A percentile compares a stretch with the other conserved stretches of the same genome.
Conservation (phyloP, 2,329 filamentous ascomycete genomes). For the Colletotrichum limetticola region DNA sequence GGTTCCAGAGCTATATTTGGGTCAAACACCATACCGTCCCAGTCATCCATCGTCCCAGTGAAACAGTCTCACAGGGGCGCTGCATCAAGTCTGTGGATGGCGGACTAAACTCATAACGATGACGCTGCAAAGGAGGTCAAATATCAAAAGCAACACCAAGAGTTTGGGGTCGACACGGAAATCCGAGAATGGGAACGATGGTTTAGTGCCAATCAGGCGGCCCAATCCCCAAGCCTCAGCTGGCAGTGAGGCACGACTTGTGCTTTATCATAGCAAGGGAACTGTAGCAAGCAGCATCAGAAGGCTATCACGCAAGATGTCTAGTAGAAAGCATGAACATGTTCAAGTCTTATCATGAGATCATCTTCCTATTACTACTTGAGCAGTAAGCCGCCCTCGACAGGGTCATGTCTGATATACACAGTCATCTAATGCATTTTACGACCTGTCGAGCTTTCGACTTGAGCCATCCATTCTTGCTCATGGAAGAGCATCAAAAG, state of each 20-base stretch:
- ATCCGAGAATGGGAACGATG: neutral
- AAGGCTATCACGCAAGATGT: neutral
- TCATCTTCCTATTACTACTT: conserved; percentile 29
- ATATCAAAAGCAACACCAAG: neutral
- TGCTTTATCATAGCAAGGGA: neutral
- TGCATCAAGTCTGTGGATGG: no score
- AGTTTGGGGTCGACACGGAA: neutral
- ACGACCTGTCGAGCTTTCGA: conserved; percentile 3
- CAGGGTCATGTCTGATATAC: conserved; percentile 15
- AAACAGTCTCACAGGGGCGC: no score
- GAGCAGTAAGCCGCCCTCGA: conserved; percentile 6
- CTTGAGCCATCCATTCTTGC: conserved; percentile 16
- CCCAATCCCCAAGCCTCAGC: no score
- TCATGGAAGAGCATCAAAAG: conserved; percentile 24
- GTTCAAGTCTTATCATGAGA: neutral
- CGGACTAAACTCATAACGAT: no score
- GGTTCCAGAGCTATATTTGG: no score
- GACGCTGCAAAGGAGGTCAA: neutral
- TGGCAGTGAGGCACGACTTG: neutral
- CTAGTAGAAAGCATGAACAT: neutral
- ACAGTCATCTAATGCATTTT: conserved; percentile 29
- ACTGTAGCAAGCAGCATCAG: neutral
- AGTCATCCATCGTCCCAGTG: no score
- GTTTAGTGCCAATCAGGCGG: neutral
- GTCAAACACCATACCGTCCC: no score